Conservation (phyloP, 1,139 yeast genomes). For the Geotrichum klebahnii region DNA sequence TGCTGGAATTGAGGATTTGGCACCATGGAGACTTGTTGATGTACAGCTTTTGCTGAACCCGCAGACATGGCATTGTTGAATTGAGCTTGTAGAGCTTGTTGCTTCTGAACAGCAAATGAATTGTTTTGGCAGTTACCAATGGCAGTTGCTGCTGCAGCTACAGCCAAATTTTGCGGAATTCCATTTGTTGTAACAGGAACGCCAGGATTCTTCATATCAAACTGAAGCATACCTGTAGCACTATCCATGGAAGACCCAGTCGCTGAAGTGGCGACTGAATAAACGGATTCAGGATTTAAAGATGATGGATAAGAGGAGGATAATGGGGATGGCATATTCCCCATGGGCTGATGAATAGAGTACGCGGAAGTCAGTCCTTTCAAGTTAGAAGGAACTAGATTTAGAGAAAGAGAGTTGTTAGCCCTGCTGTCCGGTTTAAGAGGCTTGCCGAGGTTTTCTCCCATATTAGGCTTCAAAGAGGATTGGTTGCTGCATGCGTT, state of each 20-base stretch:
- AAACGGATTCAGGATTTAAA: constrained; percentile 7
- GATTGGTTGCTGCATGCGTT: constrained; percentile 9
- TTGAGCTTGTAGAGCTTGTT: constrained; percentile 12
- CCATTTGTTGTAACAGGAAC: constrained; percentile 6
- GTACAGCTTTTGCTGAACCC: constrained; percentile 16
- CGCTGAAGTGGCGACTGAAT: constrained; percentile 10
- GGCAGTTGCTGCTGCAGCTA: constrained; percentile 10
- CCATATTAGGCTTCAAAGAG: constrained; percentile 1
- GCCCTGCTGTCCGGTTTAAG: constrained; percentile 5
- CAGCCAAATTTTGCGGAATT: constrained; percentile 6
- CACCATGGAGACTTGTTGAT: constrained; percentile 7
- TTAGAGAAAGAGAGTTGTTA: constrained; percentile 6
- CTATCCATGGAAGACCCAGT: constrained; percentile 4
- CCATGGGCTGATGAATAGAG: constrained; percentile 10
- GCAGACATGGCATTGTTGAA: constrained; percentile 15
- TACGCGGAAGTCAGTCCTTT: constrained; percentile 4
- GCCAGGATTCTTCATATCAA: constrained; percentile 7
- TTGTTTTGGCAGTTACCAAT: constrained; percentile 5
- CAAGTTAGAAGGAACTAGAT: constrained; percentile 12
- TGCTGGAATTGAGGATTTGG: constrained; percentile 9
- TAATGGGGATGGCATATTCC: constrained; percentile 12
- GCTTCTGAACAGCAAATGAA: constrained; percentile 4
- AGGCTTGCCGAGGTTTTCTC: not conserved
- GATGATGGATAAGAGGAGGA: constrained; percentile 20
- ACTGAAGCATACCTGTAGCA: constrained; percentile 2